Base-by-base conservation (phyloP, 1,284 basidiomycete species). In the Trametes hirsuta region DNA sequence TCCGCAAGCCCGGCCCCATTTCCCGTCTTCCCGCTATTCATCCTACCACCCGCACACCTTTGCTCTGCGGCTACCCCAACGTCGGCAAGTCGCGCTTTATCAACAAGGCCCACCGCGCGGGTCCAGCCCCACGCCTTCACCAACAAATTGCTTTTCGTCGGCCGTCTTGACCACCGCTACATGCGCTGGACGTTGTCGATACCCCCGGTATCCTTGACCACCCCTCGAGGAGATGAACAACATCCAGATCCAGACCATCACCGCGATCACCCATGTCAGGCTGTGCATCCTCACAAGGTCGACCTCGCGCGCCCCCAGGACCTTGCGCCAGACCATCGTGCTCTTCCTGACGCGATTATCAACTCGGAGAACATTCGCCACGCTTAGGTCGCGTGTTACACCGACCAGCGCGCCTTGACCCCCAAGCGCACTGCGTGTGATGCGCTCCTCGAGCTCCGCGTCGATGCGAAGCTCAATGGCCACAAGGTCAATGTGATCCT, bases 141-240 rank as follows among this genome's bases (percentile, higher is more conserved):
- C 47, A 98, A 96, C 50, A 98, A 97, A 77, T 95, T 93, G 0
- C 87, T 98, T 54, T 98, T 98, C 71, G 92, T 98, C 66, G 95
- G 95, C 1, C 95, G 98, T 77, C 84, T 98, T 74, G 95, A 98
- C 76, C 97, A 98, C 82, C 95, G 95, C 74, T 98, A 98, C 79
- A 84, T 98, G 68, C 86, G 95, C 65, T 98, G 95, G 95, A 98
- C 76, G 95, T 97, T 47, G 96, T 98, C 70, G 95, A 96, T 81
- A 97, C 94, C 41, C 94, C 95, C 11, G 95, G 95, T 63, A 90
- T 97, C 60, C 81, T 97, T 68, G 93, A 94, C 72, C 94, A 97
- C 75, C 95, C 95, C 83, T 98, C 45, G 95, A 98, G 76, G 95
- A 98, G 62, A 97, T 98, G 96, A 97, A 97, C 82, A 97, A 95